phyloP scores from a whole-genome alignment of 2,329 filamentous ascomycete genomes.

The Endocalyx cinctus region DNA sequence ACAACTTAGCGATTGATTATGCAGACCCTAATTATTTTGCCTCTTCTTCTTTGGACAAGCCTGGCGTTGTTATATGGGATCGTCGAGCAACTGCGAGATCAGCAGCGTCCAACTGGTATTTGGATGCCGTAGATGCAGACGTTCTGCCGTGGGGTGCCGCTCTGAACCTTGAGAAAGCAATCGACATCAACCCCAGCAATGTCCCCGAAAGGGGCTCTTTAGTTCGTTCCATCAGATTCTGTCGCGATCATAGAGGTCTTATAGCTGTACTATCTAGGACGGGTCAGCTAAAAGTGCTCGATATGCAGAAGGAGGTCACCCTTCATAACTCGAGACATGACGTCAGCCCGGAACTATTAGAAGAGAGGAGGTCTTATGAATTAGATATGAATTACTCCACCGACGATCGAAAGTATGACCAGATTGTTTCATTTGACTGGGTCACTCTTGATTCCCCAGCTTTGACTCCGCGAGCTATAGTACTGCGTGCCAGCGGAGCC shows the following conservation, averaged over 20 bases:
- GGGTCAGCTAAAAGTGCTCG: conserved; percentile 58
- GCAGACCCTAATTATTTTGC: conserved; percentile 80
- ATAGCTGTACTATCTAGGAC: conserved; percentile 58
- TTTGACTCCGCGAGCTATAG: conserved; percentile 53
- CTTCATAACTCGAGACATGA: conserved; percentile 35
- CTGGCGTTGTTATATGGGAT: conserved; percentile 75
- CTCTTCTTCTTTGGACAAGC: conserved; percentile 70
- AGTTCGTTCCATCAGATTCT: conserved; percentile 60
- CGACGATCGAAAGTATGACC: conserved; percentile 48
- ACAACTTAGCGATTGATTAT: conserved; percentile 73
- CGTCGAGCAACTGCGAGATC: conserved; percentile 56
- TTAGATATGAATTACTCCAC: conserved; percentile 56
- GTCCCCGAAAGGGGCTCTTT: conserved; percentile 54
- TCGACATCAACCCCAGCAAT: conserved; percentile 49
- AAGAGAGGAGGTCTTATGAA: conserved; percentile 56
- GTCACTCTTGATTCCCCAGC: conserved; percentile 53
- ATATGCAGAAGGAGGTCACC: conserved; percentile 51
- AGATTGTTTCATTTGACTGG: conserved; percentile 67
- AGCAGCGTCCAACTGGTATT: conserved; percentile 49
- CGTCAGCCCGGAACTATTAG: conserved; percentile 54
- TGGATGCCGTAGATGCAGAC: conserved; percentile 55
- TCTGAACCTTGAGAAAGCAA: conserved; percentile 52
- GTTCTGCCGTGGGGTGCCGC: conserved; percentile 60
- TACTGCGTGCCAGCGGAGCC: conserved; percentile 54
- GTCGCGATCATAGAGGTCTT: conserved; percentile 56